Evolutionary conservation across 2,329 filamentous ascomycete genomes (phyloP).

Genomic region (Magnaporthales sp.): DNA sequence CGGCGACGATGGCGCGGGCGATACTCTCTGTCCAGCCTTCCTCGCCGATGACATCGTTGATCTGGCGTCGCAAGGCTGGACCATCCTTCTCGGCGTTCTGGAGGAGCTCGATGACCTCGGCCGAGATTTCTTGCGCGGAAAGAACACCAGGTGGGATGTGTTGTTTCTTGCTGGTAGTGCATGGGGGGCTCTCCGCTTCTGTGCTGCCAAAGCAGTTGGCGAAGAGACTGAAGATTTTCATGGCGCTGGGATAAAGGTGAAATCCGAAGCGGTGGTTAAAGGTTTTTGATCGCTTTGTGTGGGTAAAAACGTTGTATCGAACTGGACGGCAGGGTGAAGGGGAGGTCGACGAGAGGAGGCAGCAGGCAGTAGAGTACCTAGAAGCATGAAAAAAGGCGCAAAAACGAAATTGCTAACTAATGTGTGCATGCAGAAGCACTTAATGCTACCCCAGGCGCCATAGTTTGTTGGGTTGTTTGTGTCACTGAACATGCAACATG

Average conservation of each 20-base stretch:
- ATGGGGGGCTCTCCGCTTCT: background rate
- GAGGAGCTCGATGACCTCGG: background rate
- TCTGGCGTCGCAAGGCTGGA: background rate
- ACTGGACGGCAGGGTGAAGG: too few species aligned
- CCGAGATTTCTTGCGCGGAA: background rate
- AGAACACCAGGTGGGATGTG: background rate
- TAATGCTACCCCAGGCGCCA: too few species aligned
- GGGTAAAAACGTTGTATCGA: too few species aligned
- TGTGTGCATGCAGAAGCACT: too few species aligned
- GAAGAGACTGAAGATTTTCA: background rate
- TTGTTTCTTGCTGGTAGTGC: background rate
- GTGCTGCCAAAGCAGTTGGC: background rate
- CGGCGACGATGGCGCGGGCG: background rate
- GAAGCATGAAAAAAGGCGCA: too few species aligned
- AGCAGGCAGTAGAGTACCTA: too few species aligned
- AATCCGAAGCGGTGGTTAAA: too few species aligned
- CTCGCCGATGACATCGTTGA: background rate
- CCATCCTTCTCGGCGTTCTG: background rate
- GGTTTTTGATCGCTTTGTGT: too few species aligned
- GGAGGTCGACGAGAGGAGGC: too few species aligned
- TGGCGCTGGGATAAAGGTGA: background rate
- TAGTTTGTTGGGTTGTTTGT: too few species aligned
- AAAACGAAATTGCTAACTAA: too few species aligned
- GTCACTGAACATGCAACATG: too few species aligned
- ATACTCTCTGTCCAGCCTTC: background rate